Evolutionary conservation across 306 rosid species (phyloP), one percentile per base, ranked within the genome.

Genomic region (Luffa acutangula): DNA sequence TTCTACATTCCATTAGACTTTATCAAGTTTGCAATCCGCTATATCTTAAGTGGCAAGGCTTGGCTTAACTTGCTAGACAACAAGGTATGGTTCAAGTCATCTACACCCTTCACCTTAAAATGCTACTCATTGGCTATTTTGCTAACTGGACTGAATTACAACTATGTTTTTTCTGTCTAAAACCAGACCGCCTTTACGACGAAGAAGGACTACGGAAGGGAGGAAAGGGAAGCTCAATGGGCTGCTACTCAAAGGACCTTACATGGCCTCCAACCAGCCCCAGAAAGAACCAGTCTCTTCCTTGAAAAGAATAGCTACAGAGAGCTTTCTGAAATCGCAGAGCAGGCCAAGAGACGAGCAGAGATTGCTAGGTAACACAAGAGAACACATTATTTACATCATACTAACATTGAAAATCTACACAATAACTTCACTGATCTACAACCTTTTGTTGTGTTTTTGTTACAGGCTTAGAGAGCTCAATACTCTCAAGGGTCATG

Each of bases 221-320:
- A 79, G 46, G 95, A 95, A 82, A 92, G 98, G 84, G 98, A 95
- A 87, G 98, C 98, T 82, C 98, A 95, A 52, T 95, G 98, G 98
- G 98, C 98, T 78, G 93, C 20, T 80, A 96, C 93, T 85, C 98
- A 95, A 81, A 92, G 98, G 79, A 95, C 98, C 42, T 85, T 95
- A 15, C 98, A 95, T 75, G 98, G 98, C 14, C 97, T 95, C 77
- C 96, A 95, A 81, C 93, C 75, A 43, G 75, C 98, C 70, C 96
- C 97, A 33, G 97, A 91, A 83, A 1, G 84, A 58, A 58, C 83
- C 5, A 69, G 54, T 13, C 12, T 89, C 76, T 95, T 95, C 87
- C 80, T 67, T 42, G 98, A 95, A 56, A 95, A 92, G 88, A 91
- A 73, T 88, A 92, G 87, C 84, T 95, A 95, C 82, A 89, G 98